phyloP scores from a whole-genome alignment of 495 filamentous ascomycete species.

The Penicillium macrosclerotiorum region DNA sequence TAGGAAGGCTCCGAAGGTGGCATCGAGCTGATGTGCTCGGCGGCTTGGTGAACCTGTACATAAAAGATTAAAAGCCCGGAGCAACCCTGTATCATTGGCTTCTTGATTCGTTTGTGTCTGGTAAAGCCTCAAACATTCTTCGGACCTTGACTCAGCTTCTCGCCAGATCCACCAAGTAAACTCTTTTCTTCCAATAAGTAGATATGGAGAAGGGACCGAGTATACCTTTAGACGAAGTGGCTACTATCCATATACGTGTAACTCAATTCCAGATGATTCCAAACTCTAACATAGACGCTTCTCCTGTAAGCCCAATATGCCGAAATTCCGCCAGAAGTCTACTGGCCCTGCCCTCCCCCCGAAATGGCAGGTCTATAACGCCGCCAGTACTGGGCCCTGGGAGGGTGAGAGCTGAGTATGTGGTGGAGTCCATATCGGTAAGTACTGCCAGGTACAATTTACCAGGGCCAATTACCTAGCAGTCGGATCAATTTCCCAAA shows the following conservation, averaged over 20 bases:
- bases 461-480: background rate
- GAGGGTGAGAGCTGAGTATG: background rate
- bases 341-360: no score
- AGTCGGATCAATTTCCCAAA: conserved; percentile 13
- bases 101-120: no score
- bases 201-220: no score
- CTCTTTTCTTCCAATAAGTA: background rate
- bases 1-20: conserved; percentile 1
- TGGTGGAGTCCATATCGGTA: conserved; percentile 7
- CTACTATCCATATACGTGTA: background rate
- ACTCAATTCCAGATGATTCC: background rate
- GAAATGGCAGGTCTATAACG: conserved; percentile 1
- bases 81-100: no score
- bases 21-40: background rate
- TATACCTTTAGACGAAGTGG: no score
- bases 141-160: no score
- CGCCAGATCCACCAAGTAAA: background rate
- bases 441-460: conserved; percentile 16
- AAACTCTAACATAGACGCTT: no score
- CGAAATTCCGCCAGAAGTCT: no score
- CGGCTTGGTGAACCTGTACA: no score
- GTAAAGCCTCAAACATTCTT: no score
- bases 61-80: no score
- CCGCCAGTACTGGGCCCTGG: background rate
- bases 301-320: no score